phyloP scores from a whole-genome alignment of 2,329 filamentous ascomycete species.

The Verticillium isaacii region DNA sequence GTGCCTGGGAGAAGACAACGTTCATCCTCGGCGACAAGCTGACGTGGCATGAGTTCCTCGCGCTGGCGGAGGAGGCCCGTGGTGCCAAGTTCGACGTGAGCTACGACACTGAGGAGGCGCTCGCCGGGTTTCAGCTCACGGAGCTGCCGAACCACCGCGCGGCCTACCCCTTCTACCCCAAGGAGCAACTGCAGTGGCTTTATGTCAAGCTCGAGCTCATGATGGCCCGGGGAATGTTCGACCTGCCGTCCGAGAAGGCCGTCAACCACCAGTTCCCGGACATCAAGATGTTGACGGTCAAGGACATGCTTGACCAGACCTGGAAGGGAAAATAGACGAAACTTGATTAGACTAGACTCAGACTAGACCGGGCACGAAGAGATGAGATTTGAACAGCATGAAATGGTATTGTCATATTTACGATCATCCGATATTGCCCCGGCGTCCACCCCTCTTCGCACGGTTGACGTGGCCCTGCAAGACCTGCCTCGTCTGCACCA shows the following conservation, averaged over 20 bases:
- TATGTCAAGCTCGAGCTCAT: slow-evolving; percentile 15
- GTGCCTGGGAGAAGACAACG: slow-evolving; percentile 31
- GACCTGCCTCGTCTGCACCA: slow-evolving; percentile 78
- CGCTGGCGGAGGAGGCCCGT: slow-evolving; percentile 25
- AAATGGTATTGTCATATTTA: not conserved
- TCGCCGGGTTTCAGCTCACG: slow-evolving; percentile 27
- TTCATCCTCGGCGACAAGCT: slow-evolving; percentile 26
- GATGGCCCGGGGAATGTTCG: slow-evolving; percentile 12
- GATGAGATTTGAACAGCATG: not conserved
- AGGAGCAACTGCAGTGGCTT: slow-evolving; percentile 14
- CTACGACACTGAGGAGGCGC: slow-evolving; percentile 22
- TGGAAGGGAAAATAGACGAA: not conserved
- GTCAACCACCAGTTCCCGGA: slow-evolving; percentile 23
- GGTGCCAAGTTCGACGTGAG: slow-evolving; percentile 27
- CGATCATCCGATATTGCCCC: slow-evolving; percentile 56
- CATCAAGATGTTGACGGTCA: slow-evolving; percentile 16
- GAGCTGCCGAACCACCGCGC: slow-evolving; percentile 17
- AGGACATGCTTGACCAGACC: slow-evolving; percentile 12
- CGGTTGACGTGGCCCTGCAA: slow-evolving; percentile 77
- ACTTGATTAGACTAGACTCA: not conserved
- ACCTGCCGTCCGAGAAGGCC: slow-evolving; percentile 10
- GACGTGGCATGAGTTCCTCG: slow-evolving; percentile 30
- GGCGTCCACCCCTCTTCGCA: slow-evolving; percentile 77
- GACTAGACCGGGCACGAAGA: not conserved
- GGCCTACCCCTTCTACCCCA: slow-evolving; percentile 16